Evolutionary conservation across 1,139 yeast genomes (phyloP).

Genomic region (Suhomyces terraborum): DNA sequence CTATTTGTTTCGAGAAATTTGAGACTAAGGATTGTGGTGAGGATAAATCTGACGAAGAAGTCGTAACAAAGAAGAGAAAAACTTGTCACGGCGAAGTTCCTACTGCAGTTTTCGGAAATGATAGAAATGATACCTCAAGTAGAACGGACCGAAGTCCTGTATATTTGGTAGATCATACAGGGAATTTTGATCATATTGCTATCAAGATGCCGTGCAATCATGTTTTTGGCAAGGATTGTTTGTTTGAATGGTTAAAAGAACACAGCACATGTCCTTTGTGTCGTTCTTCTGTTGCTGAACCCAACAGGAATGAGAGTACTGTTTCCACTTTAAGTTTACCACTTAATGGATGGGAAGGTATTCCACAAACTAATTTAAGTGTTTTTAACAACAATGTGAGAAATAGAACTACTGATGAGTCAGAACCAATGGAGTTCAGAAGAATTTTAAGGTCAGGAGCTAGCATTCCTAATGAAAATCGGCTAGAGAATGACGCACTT

Average conservation of each 20-base stretch:
- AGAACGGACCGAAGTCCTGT: conserved; percentile 13
- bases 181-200: conserved; percentile 58
- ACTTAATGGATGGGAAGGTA: conserved; percentile 6
- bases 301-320: conserved; percentile 5
- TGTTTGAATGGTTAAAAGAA: conserved; percentile 70
- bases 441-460: conserved; percentile 20
- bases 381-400: conserved; percentile 5
- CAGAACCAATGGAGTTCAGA: conserved; percentile 9
- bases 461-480: conserved; percentile 12
- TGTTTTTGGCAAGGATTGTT: conserved; percentile 71
- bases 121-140: conserved; percentile 4
- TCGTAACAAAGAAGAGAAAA: conserved; percentile 19
- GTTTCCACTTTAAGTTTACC: conserved; percentile 13
- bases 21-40: conserved; percentile 17
- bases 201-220: conserved; percentile 80
- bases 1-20: conserved; percentile 70
- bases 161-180: conserved; percentile 30
- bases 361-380: conserved; percentile 1
- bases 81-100: conserved; percentile 7
- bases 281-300: conserved; percentile 53
- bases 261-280: conserved; percentile 82
- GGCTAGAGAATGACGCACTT: conserved; percentile 22
- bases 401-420: conserved; percentile 1
- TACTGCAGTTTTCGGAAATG: conserved; percentile 10
- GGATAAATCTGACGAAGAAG: conserved; percentile 20